Base-by-base conservation (phyloP, 352 stramenopile species). In the Albugo laibachii region DNA sequence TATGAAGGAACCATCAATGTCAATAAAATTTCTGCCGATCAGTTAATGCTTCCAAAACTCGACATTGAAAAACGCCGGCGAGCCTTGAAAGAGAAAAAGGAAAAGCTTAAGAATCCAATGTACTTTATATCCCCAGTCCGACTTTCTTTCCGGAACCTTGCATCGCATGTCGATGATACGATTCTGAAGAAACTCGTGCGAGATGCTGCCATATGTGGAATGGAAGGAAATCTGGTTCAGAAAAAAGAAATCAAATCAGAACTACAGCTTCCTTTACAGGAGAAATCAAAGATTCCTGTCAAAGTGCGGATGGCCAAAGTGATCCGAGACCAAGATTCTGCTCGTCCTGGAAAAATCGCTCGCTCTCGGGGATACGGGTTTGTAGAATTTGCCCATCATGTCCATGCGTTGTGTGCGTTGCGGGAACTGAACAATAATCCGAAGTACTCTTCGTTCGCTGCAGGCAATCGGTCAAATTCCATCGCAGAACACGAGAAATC, bases 371-470 rank as follows among this genome's bases (percentile, higher is more conserved):
- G 76, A 19, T 88, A 80, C 50, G 95, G 77, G 13, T 99, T 99
- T 71, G 89, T 96, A n/a, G 92, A 98, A 65, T 99, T 98, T 59
- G 74, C 71, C 11, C 68, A 97, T 61, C 95, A 98, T 66, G 68
- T 83, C 35, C 88, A 97, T 66, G 93, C 95, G 13, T 66, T 99
- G 24, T 88, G 92, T n/a, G 93, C 86, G 46, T 66, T 98, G 36
- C 80, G 94, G 18, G 63, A 92, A 47, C 58, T 98, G 35, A 98
- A 99, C 65, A 98, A 99, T 66, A 98, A 98, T 65, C 81, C 92
- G 0, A 60, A 71, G 40, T 98, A 94, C 58, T 75, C 66, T 36
- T 56, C 61, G 24, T 61, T 70, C 27, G 75, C 79, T 5, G 73
- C 73, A 2, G 43, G 49, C 12, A 51, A 62, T 36, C 60, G 53